A percentile compares a stretch with the other conserved stretches of the same genome.
These are phyloP conservation scores for Eimeria falciformis DNA, from an alignment of 169 alveolate genomes.

Conservation along the genomic window DNA sequence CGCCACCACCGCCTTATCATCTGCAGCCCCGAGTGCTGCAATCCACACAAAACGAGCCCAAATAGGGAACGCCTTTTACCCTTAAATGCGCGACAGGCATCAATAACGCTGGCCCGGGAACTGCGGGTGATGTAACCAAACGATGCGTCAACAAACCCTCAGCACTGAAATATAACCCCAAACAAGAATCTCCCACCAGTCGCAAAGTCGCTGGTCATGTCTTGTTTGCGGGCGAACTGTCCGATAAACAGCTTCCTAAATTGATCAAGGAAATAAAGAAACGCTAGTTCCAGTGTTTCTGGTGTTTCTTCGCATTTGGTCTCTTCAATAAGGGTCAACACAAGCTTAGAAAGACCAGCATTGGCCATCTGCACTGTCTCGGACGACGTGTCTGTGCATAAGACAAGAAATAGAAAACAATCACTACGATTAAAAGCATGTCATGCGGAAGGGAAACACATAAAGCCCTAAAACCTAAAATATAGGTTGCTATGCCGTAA, in stretches of 20 bases:
- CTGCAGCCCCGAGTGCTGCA: conserved; percentile 84
- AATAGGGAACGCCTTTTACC: too few species aligned
- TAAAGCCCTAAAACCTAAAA: too few species aligned
- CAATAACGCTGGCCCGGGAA: too few species aligned
- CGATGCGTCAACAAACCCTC: too few species aligned
- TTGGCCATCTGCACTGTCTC: conserved; percentile 66
- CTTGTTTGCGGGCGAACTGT: conserved; percentile 82
- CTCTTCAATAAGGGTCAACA: conserved; percentile 69
- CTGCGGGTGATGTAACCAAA: too few species aligned
- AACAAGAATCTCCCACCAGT: conserved; percentile 33
- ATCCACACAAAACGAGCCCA: too few species aligned
- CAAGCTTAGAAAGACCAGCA: conserved; percentile 72
- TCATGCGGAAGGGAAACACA: neutral
- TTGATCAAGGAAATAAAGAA: conserved; percentile 93
- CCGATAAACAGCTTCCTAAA: conserved; percentile 94
- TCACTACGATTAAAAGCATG: neutral
- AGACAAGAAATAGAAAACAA: neutral
- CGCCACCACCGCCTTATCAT: conserved; percentile 87
- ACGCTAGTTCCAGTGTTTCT: conserved; percentile 89
- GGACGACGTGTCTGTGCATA: conserved; percentile 53
- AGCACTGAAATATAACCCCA: too few species aligned
- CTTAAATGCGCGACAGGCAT: too few species aligned
- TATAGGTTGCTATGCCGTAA: too few species aligned
- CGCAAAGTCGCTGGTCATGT: conserved; percentile 53
- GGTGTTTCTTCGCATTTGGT: conserved; percentile 78